A percentile compares a stretch with the other conserved stretches of the same genome.
phyloP scores from a whole-genome alignment of 257 asterid species.

The Solanum dulcamara region DNA sequence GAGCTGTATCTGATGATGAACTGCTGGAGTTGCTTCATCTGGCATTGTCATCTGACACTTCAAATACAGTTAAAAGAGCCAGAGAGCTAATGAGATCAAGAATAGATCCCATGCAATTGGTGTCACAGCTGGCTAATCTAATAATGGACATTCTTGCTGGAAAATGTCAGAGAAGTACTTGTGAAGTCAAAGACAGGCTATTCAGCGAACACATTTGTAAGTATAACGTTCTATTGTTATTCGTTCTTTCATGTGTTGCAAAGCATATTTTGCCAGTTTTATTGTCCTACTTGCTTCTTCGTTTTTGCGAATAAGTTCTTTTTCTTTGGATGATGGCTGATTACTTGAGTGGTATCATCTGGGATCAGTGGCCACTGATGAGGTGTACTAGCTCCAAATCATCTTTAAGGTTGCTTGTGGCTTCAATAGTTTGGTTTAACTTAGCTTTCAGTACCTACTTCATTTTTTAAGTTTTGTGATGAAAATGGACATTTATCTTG shows the following conservation, averaged over 20 bases:
- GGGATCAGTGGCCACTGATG: background rate
- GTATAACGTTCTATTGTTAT: slow-evolving; percentile 3
- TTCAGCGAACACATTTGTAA: slow-evolving; percentile 44
- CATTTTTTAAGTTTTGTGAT: background rate
- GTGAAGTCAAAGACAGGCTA: slow-evolving; percentile 34
- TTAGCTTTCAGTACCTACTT: background rate
- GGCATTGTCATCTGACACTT: slow-evolving; percentile 80
- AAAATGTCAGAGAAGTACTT: slow-evolving; percentile 41
- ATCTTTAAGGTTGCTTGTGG: background rate
- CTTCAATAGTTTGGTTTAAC: background rate
- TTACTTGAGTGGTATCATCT: background rate
- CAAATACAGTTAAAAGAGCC: slow-evolving; percentile 68
- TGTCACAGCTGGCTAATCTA: slow-evolving; percentile 82
- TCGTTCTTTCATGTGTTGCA: background rate
- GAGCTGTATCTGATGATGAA: slow-evolving; percentile 84
- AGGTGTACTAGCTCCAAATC: background rate
- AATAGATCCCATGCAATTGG: slow-evolving; percentile 79
- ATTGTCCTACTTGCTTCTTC: background rate
- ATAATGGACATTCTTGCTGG: slow-evolving; percentile 87
- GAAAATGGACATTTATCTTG: background rate
- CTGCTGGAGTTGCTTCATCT: slow-evolving; percentile 66
- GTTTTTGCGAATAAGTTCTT: background rate
- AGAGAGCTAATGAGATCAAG: slow-evolving; percentile 76
- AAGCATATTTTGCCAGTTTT: background rate
- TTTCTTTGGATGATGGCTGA: background rate